Base-by-base conservation (phyloP, 805 yeast genomes). In the Sugiyamaella americana region DNA sequence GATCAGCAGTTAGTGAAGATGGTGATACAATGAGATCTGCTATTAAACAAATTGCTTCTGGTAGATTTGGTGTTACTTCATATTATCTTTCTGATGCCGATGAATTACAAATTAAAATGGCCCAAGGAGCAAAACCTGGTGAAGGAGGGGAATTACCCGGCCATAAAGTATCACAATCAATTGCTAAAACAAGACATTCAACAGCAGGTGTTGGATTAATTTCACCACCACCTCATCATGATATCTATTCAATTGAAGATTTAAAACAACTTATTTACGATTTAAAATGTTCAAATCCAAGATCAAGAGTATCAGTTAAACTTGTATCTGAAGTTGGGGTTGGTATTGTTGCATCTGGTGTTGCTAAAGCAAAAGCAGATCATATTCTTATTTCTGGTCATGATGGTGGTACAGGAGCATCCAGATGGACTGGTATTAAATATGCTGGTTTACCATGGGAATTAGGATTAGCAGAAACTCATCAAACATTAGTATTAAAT, bases 361-460 rank as follows among this genome's bases (percentile, higher is more conserved):
- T 91, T 23, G 98, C 98, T 51, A 91, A 91, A 71, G 98, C 98
- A 17, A 94, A 93, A 64, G 96, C 98, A 11, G 98, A 93, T 64
- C 96, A 91, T 64, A 84, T 91, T 60, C 76, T 91, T 63, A 86
- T 91, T 54, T 86, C 96, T 51, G 98, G 98, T 61, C 97, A 94
- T 63, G 98, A 91, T 68, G 98, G 98, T 78, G 98, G 98, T 73
- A 91, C 98, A 49, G 98, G 98, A 81, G 98, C 98, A 50, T 91
- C 96, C 50, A 80, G 94, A 67, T 87, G 94, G 87, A 89, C 97
- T 18, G 93, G 96, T 65, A 88, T 91, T 65, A 89, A 89, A 66
- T 82, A 89, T 64, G 96, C 98, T 49, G 98, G 98, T 69, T 76
- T 91, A 56, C 98, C 98, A 41, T 91, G 98, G 98, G 98, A 91